Evolutionary conservation across 495 filamentous ascomycete genomes (phyloP).

Genomic region (Neurospora africana): DNA sequence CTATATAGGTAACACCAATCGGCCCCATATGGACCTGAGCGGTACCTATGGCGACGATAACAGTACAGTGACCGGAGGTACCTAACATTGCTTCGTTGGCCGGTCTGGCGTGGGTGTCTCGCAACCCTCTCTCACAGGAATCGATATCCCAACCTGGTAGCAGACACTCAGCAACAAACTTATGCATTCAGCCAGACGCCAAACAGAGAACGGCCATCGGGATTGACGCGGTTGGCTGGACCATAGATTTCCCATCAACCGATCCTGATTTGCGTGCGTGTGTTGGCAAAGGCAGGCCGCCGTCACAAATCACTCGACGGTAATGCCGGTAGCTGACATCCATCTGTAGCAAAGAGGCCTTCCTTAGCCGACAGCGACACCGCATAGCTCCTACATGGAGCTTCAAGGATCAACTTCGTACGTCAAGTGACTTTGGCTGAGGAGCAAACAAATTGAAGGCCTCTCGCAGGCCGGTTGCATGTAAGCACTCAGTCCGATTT

Average conservation of each 20-base stretch:
- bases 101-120: neutral
- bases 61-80: too few species aligned
- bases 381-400: neutral
- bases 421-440: neutral
- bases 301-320: neutral
- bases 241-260: neutral
- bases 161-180: neutral
- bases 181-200: neutral
- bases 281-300: neutral
- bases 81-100: neutral
- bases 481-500: neutral
- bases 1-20: neutral
- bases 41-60: neutral
- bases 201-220: neutral
- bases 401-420: neutral
- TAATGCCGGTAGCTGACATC: neutral
- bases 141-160: neutral
- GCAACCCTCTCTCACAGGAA: neutral
- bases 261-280: neutral
- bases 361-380: neutral
- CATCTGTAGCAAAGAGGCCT: neutral
- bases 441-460: neutral
- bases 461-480: neutral
- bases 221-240: neutral
- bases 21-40: neutral